Conservation (phyloP, 164 flowering plant species). For the Stephania cephalantha region DNA sequence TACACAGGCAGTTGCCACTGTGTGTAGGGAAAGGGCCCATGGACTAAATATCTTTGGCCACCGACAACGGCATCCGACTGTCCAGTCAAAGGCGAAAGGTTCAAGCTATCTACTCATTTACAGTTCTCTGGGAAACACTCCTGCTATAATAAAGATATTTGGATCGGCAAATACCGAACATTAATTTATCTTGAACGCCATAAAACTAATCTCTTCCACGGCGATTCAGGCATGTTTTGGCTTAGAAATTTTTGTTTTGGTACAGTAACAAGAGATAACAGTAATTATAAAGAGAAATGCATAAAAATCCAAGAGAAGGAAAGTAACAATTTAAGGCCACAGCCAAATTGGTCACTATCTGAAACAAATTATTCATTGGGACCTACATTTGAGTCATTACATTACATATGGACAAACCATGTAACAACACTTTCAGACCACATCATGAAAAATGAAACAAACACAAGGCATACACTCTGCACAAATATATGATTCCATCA, state of each 20-base stretch:
- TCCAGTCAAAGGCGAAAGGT: background rate
- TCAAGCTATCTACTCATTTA: background rate
- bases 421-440: background rate
- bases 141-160: background rate
- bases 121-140: background rate
- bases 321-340: background rate
- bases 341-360: background rate
- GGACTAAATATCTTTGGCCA: background rate
- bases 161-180: background rate
- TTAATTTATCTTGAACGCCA: background rate
- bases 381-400: background rate
- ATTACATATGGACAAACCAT: background rate
- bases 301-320: background rate
- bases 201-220: background rate
- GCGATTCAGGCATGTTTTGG: background rate
- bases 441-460: background rate
- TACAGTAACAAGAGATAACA: too few species aligned
- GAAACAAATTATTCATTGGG: background rate
- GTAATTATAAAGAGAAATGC: too few species aligned
- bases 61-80: background rate
- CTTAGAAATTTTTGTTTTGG: background rate
- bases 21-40: background rate
- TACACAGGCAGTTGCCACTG: background rate
- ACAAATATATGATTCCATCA: background rate
- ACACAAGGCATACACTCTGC: background rate